Evolutionary conservation across 75 land plant species (phyloP), one percentile per base, ranked within the genome.

Genomic region (Adiantum capillusveneris): DNA sequence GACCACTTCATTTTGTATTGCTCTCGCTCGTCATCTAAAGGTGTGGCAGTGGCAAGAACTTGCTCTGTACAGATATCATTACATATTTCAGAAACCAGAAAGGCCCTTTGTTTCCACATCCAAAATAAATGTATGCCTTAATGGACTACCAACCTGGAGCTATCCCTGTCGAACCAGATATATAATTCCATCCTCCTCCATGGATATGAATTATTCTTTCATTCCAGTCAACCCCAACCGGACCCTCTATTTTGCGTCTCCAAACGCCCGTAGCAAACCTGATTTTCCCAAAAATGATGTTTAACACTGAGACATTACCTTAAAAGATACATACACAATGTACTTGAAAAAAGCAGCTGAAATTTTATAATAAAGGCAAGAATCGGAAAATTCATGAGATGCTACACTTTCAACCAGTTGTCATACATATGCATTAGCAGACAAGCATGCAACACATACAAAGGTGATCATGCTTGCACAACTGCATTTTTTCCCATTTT

Each of bases 251-350:
- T 34, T 44, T 69, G 25, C 84, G 66, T 59, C 81, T 71, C 96
- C 96, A 90, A 74, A 90, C 65, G 2, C 96, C 96, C 36, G 66
- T 77, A 22, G 81, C 92, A 53, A 82, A 72, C 62, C 91, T 86
- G 65, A 48, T 30, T 25, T 1, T 20, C 6, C 5, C 5, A 46
- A 5, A 46, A 6, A n/a, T 14, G 5, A 46, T 20, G n/a, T n/a
- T 46, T 13, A 39, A n/a, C n/a, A n/a, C n/a, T n/a, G n/a, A n/a
- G n/a, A n/a, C n/a, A n/a, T n/a, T n/a, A n/a, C n/a, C n/a, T n/a
- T n/a, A n/a, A n/a, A n/a, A n/a, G n/a, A n/a, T n/a, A n/a, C n/a
- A n/a, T n/a, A n/a, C n/a, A n/a, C n/a, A n/a, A n/a, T n/a, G n/a
- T n/a, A n/a, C n/a, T n/a, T n/a, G n/a, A n/a, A n/a, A n/a, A n/a